Conservation (phyloP, 2,329 filamentous ascomycete species). For the Shiraia sp. region DNA sequence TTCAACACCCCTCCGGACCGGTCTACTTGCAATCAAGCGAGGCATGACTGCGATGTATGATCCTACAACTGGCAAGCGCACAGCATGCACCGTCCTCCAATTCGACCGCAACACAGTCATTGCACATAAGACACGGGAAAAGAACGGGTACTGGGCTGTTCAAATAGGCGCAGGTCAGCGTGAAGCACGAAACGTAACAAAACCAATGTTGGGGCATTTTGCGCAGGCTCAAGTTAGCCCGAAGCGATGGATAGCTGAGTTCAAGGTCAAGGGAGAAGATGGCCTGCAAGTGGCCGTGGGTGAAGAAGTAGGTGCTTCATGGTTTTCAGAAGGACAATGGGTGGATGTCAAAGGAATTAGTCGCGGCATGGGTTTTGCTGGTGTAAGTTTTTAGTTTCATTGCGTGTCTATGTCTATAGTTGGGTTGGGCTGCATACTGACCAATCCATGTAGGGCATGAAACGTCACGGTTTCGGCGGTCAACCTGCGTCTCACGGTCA, state of each 20-base stretch:
- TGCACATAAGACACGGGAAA: constrained; percentile 76
- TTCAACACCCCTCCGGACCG: constrained; percentile 70
- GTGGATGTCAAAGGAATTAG: constrained; percentile 81
- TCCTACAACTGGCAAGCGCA: constrained; percentile 71
- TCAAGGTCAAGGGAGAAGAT: constrained; percentile 73
- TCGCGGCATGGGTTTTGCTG: constrained; percentile 90
- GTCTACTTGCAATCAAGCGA: constrained; percentile 85
- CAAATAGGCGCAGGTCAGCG: constrained; percentile 82
- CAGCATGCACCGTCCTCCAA: constrained; percentile 89
- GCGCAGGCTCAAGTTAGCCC: constrained; percentile 79
- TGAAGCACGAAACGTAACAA: constrained; percentile 74
- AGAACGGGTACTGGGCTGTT: constrained; percentile 91
- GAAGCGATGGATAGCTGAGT: constrained; percentile 83
- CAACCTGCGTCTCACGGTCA: constrained; percentile 94
- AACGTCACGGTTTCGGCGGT: constrained; percentile 85
- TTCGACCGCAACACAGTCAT: constrained; percentile 91
- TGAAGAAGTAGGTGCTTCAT: constrained; percentile 75
- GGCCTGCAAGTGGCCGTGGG: constrained; percentile 78
- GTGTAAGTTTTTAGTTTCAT: constrained; percentile 52
- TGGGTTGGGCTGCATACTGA: constrained; percentile 5
- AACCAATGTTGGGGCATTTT: constrained; percentile 85
- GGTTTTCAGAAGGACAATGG: constrained; percentile 89
- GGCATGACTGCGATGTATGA: constrained; percentile 95
- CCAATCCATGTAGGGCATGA: constrained; percentile 70
- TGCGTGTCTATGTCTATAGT: neutral